Percentiles rank a stretch among this genome's conserved stretches.
Evolutionary conservation across 1,284 basidiomycete genomes (phyloP).

Genomic region (Anthracocystis panici-leucophaei): DNA sequence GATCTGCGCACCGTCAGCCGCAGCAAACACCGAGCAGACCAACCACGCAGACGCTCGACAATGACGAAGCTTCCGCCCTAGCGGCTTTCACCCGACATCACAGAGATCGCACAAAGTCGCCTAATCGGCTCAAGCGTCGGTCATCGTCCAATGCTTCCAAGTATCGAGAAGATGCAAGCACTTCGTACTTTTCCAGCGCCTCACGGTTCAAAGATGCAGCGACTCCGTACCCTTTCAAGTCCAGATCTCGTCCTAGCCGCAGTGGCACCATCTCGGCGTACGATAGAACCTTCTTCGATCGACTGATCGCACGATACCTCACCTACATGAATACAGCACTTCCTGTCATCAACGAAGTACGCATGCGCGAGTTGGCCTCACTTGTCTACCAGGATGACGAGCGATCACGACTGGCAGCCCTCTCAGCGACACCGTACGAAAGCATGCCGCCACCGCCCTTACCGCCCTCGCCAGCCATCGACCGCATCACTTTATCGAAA

Average conservation of each 20-base stretch:
- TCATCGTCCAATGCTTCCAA: constrained; percentile 46
- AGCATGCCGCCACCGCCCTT: constrained; percentile 39
- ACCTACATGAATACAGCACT: constrained; percentile 50
- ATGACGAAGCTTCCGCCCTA: constrained; percentile 39
- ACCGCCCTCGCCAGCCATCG: constrained; percentile 15
- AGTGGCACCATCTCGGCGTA: constrained; percentile 35
- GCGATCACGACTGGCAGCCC: constrained; percentile 14
- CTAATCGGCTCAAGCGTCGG: constrained; percentile 29
- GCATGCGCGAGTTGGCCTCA: constrained; percentile 34
- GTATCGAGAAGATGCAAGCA: constrained; percentile 22
- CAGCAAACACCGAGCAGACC: constrained; percentile 3
- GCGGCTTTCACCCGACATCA: constrained; percentile 36
- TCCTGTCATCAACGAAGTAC: constrained; percentile 37
- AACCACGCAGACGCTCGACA: constrained; percentile 32
- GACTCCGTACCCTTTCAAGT: constrained; percentile 12
- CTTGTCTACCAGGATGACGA: constrained; percentile 38
- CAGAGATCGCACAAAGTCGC: constrained; percentile 30
- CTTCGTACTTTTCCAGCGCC: constrained; percentile 15
- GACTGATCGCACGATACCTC: constrained; percentile 41
- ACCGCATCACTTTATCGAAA: constrained; percentile 29
- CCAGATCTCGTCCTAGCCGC: constrained; percentile 24
- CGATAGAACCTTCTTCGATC: constrained; percentile 41
- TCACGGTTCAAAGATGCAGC: constrained; percentile 19
- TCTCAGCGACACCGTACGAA: constrained; percentile 15
- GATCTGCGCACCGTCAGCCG: constrained; percentile 19